Conservation (phyloP, 257 asterid species). For the Solanum lycopersicoides region DNA sequence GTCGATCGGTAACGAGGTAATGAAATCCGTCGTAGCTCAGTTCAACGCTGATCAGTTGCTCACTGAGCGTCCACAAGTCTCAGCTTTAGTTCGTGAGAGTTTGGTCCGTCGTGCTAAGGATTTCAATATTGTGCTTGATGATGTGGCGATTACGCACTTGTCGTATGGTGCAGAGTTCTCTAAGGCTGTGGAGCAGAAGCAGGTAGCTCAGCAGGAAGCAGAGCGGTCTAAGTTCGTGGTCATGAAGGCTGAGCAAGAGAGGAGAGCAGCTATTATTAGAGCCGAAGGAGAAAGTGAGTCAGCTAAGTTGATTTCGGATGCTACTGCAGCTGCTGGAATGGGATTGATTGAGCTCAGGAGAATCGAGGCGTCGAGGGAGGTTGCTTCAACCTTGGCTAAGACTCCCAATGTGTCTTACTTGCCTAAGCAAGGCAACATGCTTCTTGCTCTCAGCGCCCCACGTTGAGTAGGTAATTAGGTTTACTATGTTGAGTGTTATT, state of each 20-base stretch:
- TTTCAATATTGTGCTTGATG: constrained; percentile 79
- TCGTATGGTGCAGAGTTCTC: constrained; percentile 92
- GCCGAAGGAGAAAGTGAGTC: constrained; percentile 50
- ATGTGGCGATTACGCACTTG: constrained; percentile 90
- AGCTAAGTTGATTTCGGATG: constrained; percentile 40
- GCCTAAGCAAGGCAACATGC: constrained; percentile 29
- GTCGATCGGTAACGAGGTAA: constrained; percentile 84
- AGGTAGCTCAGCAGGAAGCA: constrained; percentile 98
- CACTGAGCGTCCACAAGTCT: constrained; percentile 88
- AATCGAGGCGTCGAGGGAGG: constrained; percentile 38
- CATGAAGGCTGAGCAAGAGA: constrained; percentile 69
- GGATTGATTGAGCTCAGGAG: constrained; percentile 34
- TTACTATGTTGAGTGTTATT: neutral
- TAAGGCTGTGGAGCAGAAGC: constrained; percentile 96
- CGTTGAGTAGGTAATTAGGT: constrained; percentile 17
- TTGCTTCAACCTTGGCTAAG: constrained; percentile 29
- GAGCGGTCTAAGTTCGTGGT: constrained; percentile 93
- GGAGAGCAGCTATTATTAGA: constrained; percentile 20
- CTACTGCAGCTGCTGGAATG: constrained; percentile 33
- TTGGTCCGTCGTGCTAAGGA: constrained; percentile 81
- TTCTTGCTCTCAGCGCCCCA: constrained; percentile 19
- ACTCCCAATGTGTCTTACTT: constrained; percentile 26
- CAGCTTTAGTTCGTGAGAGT: constrained; percentile 86
- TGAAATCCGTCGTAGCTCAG: constrained; percentile 89
- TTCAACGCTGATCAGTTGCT: constrained; percentile 92